Percentiles rank a stretch among this genome's conserved stretches.
Conservation (phyloP, 176 grass and related monocot genomes). For the Eleusine indica region DNA sequence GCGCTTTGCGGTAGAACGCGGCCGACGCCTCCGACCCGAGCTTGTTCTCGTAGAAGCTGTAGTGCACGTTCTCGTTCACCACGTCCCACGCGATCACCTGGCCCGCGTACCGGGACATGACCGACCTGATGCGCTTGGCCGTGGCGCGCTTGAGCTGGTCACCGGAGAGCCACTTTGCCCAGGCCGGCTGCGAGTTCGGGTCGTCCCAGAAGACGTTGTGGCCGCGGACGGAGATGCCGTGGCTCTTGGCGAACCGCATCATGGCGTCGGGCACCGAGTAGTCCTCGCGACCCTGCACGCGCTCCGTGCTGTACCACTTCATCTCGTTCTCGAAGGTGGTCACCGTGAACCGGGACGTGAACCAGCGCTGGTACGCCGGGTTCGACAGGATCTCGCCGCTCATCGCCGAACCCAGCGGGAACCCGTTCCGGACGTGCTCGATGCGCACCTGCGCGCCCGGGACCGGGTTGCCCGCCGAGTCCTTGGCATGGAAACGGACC, state of each 20-base stretch:
- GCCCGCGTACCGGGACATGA: constrained; percentile 69
- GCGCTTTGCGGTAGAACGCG: constrained; percentile 56
- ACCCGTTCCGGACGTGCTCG: constrained; percentile 48
- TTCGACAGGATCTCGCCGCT: constrained; percentile 62
- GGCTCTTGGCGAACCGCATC: constrained; percentile 58
- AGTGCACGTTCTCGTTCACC: constrained; percentile 88
- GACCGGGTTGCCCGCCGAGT: constrained; percentile 51
- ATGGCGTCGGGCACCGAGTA: constrained; percentile 74
- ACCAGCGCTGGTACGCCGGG: constrained; percentile 70
- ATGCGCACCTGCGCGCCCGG: constrained; percentile 57
- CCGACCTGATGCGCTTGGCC: constrained; percentile 37
- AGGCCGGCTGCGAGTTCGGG: constrained; percentile 36
- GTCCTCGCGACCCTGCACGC: constrained; percentile 44
- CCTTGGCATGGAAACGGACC: constrained; percentile 47
- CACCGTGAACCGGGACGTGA: constrained; percentile 77
- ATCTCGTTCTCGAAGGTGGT: constrained; percentile 99
- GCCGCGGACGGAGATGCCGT: constrained; percentile 58
- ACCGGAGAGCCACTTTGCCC: constrained; percentile 20
- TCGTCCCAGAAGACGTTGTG: constrained; percentile 96
- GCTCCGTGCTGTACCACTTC: constrained; percentile 90
- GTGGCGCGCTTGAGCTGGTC: constrained; percentile 39
- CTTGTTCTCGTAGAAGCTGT: constrained; percentile 63
- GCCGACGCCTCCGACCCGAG: constrained; percentile 59
- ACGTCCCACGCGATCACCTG: constrained; percentile 95
- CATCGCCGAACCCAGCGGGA: constrained; percentile 81